Evolutionary conservation across 2,329 filamentous ascomycete genomes (phyloP).

Genomic region (Paecilomyces niveus): DNA sequence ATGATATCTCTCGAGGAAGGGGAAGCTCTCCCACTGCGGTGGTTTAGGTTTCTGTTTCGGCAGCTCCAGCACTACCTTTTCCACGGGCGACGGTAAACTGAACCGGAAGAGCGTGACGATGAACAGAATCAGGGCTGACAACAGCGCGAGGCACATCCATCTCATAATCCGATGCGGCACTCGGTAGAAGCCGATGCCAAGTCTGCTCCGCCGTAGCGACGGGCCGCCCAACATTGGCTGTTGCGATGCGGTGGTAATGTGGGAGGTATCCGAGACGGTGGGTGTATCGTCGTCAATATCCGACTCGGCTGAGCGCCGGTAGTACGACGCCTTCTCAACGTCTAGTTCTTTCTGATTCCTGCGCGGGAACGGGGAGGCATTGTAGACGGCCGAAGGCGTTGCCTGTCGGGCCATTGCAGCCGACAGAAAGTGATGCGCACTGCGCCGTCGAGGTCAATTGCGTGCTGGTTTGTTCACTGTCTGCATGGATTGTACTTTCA

Average conservation of each 20-base stretch:
- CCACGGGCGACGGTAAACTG: slow-evolving; percentile 46
- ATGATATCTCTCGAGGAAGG: slow-evolving; percentile 81
- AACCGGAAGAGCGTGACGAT: slow-evolving; percentile 68
- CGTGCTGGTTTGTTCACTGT: background rate
- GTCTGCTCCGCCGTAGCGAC: slow-evolving; percentile 26
- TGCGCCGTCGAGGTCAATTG: background rate
- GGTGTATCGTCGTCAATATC: slow-evolving; percentile 23
- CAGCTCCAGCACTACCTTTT: slow-evolving; percentile 31
- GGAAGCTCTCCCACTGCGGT: slow-evolving; percentile 74
- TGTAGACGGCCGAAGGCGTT: background rate
- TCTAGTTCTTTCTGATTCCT: slow-evolving; percentile 7
- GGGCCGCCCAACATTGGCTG: slow-evolving; percentile 32
- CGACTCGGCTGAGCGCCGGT: slow-evolving; percentile 17
- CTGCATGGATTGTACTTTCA: background rate
- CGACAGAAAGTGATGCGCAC: background rate
- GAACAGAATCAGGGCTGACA: slow-evolving; percentile 65
- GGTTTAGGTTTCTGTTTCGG: slow-evolving; percentile 58
- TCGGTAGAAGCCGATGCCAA: slow-evolving; percentile 44
- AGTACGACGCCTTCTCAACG: slow-evolving; percentile 5
- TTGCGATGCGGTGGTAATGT: slow-evolving; percentile 37
- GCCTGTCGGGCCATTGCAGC: background rate
- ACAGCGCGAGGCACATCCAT: slow-evolving; percentile 68
- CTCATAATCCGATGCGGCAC: slow-evolving; percentile 67
- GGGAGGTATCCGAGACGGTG: slow-evolving; percentile 49
- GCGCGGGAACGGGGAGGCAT: background rate